A percentile compares a stretch with the other conserved stretches of the same genome.
These are phyloP conservation scores for Penicillium paneum DNA, from an alignment of 2,329 filamentous ascomycete genomes.

Conservation along the genomic window DNA sequence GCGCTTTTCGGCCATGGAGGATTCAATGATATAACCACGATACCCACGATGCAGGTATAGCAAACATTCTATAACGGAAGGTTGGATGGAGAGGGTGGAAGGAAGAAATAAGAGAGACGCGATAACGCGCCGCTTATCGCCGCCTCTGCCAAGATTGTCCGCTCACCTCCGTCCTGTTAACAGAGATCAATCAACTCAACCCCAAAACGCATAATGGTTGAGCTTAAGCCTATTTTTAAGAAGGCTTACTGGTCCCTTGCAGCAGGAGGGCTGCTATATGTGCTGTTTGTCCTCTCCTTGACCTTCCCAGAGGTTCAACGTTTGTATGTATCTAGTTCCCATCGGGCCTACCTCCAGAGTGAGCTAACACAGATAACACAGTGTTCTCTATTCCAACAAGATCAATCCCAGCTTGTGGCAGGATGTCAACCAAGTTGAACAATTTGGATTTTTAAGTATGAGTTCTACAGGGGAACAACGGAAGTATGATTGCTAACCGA, in stretches of 20 bases:
- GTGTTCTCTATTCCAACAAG: conserved; percentile 79
- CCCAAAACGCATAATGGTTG: conserved; percentile 28
- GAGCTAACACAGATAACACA: conserved; percentile 36
- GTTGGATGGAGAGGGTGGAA: conserved; percentile 7
- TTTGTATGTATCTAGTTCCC: conserved; percentile 58
- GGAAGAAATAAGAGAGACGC: conserved; percentile 21
- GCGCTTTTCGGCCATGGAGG: conserved; percentile 44
- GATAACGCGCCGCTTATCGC: conserved; percentile 18
- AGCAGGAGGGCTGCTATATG: conserved; percentile 62
- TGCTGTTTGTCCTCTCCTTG: conserved; percentile 62
- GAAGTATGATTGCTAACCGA: conserved; percentile 13
- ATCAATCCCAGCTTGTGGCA: conserved; percentile 69
- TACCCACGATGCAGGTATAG: not conserved
- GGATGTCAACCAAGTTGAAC: conserved; percentile 71
- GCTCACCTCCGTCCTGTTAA: conserved; percentile 3
- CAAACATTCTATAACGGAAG: not conserved
- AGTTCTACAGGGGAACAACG: conserved; percentile 19
- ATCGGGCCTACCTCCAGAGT: not conserved
- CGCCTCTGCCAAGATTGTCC: conserved; percentile 3
- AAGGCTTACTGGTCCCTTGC: conserved; percentile 57
- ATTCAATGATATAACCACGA: not conserved
- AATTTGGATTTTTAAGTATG: conserved; percentile 81
- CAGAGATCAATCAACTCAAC: not conserved
- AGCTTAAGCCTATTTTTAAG: conserved; percentile 47
- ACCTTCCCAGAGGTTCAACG: conserved; percentile 71